These are phyloP conservation scores for Alternaria arborescens DNA, from an alignment of 2,329 filamentous ascomycete species.

Conservation along the genomic window DNA sequence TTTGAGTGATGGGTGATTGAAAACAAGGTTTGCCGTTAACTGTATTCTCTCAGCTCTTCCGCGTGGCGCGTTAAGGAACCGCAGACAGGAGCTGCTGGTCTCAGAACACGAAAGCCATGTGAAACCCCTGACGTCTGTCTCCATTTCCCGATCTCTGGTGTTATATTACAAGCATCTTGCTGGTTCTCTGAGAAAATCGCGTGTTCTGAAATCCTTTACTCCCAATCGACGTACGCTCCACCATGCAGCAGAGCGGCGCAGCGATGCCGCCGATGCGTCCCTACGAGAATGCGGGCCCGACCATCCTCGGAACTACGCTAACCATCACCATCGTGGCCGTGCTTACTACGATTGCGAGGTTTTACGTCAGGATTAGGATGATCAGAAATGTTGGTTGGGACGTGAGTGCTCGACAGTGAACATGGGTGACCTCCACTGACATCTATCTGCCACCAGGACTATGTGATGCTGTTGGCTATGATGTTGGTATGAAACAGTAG, in stretches of 20 bases:
- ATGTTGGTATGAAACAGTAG: conserved; percentile 36
- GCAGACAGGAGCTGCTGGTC: conserved; percentile 1
- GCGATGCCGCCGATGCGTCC: neutral
- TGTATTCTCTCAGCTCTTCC: no score
- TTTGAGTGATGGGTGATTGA: no score
- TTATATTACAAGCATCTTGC: neutral
- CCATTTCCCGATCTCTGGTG: neutral
- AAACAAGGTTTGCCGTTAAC: no score
- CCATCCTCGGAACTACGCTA: conserved; percentile 55
- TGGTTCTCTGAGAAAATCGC: neutral
- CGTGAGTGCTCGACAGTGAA: conserved; percentile 37
- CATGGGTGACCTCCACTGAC: conserved; percentile 11
- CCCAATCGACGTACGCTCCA: neutral
- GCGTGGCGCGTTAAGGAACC: neutral
- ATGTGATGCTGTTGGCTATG: conserved; percentile 55
- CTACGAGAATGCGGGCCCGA: conserved; percentile 40
- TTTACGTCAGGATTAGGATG: conserved; percentile 60
- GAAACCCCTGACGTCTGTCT: conserved; percentile 1
- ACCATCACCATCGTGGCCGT: conserved; percentile 53
- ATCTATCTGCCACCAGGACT: conserved; percentile 43
- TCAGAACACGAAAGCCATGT: conserved; percentile 1
- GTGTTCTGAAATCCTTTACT: neutral
- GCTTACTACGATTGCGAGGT: conserved; percentile 52
- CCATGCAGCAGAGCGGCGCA: neutral
- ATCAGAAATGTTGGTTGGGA: conserved; percentile 62